Base-by-base conservation (phyloP, 108 stramenopile genomes). In the Cyclotella cryptica region DNA sequence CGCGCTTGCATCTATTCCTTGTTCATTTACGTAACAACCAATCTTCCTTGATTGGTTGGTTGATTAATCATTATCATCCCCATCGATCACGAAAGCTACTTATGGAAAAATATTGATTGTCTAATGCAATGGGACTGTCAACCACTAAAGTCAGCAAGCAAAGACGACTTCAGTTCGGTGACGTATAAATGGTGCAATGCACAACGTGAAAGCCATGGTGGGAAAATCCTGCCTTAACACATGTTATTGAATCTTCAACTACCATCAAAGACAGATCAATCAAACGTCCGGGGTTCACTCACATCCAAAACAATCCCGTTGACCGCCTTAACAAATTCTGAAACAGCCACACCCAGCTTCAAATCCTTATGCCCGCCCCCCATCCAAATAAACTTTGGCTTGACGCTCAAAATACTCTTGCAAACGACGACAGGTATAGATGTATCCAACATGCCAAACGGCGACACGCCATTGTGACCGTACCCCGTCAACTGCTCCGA, bases 301-400 rank as follows among this genome's bases (percentile, higher is more conserved):
- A 87, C 80, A 71, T 92, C 91, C 84, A 88, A 85, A 18, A 92
- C 85, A 60, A 88, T 68, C 0, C 88, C 84, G 44, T 80, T 71
- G 24, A 77, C 43, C 0, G 75, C 75, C 54, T 83, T 59, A 12
- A 83, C 54, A 70, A 93, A 96, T 14, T 96, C 95, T 0, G 79
- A 69, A 6, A 90, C 88, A 1, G 90, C 78, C 81, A 96, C 83
- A 10, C 93, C 88, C 61, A 96, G 66, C 70, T 96, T 96, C 72
- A 90, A 83, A 85, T 93, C 88, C 15, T 88, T 84, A 55, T 88
- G 79, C 4, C 92, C 92, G 1, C 95, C 92, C 60, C 95, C 95
- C 81, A 93, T 92, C 88, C 87, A 92, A 71, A 92, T 86, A 79
- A 93, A 93, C n/a, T 72, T 51, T 11, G 80, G 76, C 30, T 51